phyloP scores from a whole-genome alignment of 2,329 filamentous ascomycete genomes.

The Nannizziopsis barbatae region DNA sequence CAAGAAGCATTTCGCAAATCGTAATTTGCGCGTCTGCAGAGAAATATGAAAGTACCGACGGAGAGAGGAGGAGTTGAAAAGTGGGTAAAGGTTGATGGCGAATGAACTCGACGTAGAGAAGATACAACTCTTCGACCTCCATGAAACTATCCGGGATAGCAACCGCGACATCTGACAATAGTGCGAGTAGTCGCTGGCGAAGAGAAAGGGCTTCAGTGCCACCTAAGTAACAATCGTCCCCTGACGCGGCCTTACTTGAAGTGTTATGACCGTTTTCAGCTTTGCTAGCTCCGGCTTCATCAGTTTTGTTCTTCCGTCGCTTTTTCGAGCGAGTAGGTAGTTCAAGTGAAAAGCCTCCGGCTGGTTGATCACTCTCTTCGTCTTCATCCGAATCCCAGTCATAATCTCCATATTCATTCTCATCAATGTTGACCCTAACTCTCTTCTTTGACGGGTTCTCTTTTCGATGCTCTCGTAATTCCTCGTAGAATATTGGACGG shows the following conservation, averaged over 20 bases:
- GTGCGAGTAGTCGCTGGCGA: slow-evolving; percentile 36
- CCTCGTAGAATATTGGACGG: slow-evolving; percentile 35
- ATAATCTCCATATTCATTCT: slow-evolving; percentile 39
- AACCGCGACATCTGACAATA: slow-evolving; percentile 32
- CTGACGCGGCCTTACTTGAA: slow-evolving; percentile 15
- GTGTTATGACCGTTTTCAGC: slow-evolving; percentile 11
- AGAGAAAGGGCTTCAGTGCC: slow-evolving; percentile 32
- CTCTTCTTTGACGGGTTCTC: slow-evolving; percentile 32
- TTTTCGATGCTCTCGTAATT: slow-evolving; percentile 29
- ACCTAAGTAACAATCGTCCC: slow-evolving; percentile 26
- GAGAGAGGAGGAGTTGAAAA: slow-evolving; percentile 38
- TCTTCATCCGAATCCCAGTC: slow-evolving; percentile 29
- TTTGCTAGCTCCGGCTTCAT: slow-evolving; percentile 2
- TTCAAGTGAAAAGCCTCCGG: slow-evolving; percentile 10
- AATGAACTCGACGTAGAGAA: slow-evolving; percentile 38
- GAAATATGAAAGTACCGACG: slow-evolving; percentile 35
- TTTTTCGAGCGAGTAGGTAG: slow-evolving; percentile 25
- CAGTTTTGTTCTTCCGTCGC: slow-evolving; percentile 17
- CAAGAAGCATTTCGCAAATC: slow-evolving; percentile 45
- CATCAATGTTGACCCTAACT: slow-evolving; percentile 36
- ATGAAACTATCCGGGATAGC: slow-evolving; percentile 28
- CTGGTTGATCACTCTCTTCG: slow-evolving; percentile 13
- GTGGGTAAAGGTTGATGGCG: slow-evolving; percentile 35
- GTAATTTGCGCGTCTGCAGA: slow-evolving; percentile 35
- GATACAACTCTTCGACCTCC: slow-evolving; percentile 31